phyloP scores from a whole-genome alignment of 306 rosid species.

The Vigna trinervia region DNA sequence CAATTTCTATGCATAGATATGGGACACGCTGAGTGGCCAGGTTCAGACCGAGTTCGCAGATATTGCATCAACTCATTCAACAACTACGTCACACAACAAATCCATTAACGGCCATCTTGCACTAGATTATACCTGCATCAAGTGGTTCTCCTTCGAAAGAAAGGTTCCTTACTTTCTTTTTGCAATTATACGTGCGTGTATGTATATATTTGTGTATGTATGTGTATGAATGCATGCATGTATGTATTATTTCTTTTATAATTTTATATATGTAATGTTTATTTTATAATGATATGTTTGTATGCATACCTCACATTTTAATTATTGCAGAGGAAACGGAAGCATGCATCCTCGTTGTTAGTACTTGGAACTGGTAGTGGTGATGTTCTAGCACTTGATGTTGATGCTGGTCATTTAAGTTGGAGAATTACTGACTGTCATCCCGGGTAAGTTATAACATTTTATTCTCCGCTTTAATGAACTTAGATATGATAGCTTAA shows the following conservation, averaged over 20 bases:
- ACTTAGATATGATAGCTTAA: not conserved
- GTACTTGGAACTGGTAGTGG: conserved; percentile 94
- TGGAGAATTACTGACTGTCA: conserved; percentile 89
- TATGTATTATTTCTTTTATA: not conserved
- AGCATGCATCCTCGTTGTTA: conserved; percentile 67
- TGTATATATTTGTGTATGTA: not conserved
- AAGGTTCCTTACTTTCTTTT: conserved; percentile 56
- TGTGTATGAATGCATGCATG: not conserved
- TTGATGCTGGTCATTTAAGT: conserved; percentile 76
- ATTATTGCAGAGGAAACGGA: conserved; percentile 76
- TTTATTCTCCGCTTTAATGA: not conserved
- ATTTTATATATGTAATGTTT: not conserved
- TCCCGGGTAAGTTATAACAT: conserved; percentile 70
- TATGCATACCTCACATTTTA: conserved; percentile 16
- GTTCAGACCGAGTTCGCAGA: conserved; percentile 89
- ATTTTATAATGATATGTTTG: not conserved
- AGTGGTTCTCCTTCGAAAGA: conserved; percentile 73
- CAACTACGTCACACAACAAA: conserved; percentile 52
- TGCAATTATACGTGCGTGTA: not conserved
- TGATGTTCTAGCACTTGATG: conserved; percentile 84
- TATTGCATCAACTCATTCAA: conserved; percentile 58
- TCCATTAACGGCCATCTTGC: conserved; percentile 86
- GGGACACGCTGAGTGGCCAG: conserved; percentile 90
- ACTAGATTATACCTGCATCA: conserved; percentile 93
- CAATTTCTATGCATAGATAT: conserved; percentile 59